Base-by-base conservation (phyloP, 2,329 filamentous ascomycete genomes). In the Fusarium subtropicale region DNA sequence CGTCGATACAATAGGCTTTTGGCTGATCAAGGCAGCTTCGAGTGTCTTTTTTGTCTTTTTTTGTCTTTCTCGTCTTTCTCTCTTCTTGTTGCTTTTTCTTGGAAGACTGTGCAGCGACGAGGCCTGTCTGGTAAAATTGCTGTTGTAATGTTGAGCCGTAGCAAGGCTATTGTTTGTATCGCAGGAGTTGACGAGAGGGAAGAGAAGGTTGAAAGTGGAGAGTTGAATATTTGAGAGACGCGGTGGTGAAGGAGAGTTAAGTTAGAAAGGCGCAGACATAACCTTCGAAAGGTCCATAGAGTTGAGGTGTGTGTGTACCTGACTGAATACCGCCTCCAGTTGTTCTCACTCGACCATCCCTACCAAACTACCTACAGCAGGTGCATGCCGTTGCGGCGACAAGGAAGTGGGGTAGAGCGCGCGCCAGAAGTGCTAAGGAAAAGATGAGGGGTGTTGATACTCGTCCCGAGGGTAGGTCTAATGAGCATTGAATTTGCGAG, bases 331-430 rank as follows among this genome's bases (percentile, higher is more conserved):
- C 39, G 44, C 41, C 41, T 56, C 31, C 26, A 56, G 44, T 34
- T 56, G 22, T 39, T 51, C 39, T 22, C 33, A 50, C 47, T 33
- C 9, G 33, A 34, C 47, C 31, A 51, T 20, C 22, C 47, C 28
- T 36, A 34, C 47, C 47, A 50, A 36, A 34, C 46, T 56, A 30
- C 48, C 48, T 59, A 59, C 44, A 55, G 53, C 48, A 48, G 24
- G 38, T 55, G 52, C 41, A 46, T 64, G 59, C 60, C 44, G 41
- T 64, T 58, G 59, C 60, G 59, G 51, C 60, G 51, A 64, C 59
- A 64, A 42, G 59, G 44, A 59, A 65, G 60, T 65, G 63, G 64
- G 58, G 61, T 60, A 57, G 52, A 33, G 48, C 33, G 38, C 34
- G 44, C 39, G 39, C 47, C 47, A 58, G 33, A 48, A 38, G 42